Base-by-base conservation (phyloP, 768 basidiomycete species). In the Rossbeevera mucosa region DNA sequence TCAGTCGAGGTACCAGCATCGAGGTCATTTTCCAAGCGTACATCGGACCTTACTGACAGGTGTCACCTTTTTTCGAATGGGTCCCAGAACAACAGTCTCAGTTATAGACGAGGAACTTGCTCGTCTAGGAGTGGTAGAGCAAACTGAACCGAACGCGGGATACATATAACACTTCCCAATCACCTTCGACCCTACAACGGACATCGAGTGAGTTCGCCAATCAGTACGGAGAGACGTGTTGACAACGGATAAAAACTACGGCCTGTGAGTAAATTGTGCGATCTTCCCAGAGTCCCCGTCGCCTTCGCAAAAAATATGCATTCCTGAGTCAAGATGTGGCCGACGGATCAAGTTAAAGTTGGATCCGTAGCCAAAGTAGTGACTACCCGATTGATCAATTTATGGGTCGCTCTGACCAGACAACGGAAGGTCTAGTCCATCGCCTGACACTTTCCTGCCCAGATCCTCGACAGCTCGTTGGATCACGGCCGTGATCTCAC, bases 391-490 rank as follows among this genome's bases (percentile, higher is more conserved):
- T 16, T 4, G 33, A n/a, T 22, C 21, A 14, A 4, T 51, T 48
- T 21, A 62, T 18, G 14, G 30, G 26, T 41, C 28, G 22, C 9
- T 45, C 41, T 22, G 36, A 42, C 9, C 41, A 29, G 38, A 16
- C 5, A 36, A 24, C 40, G 40, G 30, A 48, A 53, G 50, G 33
- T 58, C 54, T 26, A 77, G 62, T 29, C 60, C 63, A 36, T 70
- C 51, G 22, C 79, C 79, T 30, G 76, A 80, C 18, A 81, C 71
- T 11, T 69, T 72, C 55, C 76, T 73, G 20, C 83, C 83, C 14
- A 85, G 65, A 11, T 70, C 67, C 64, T 83, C 75, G 8, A 85
- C 82, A 26, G 72, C 73, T 44, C 62, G 64, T 47, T 83, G 83
- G 13, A 88, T 58, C 22, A 79, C 59, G 14, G 73, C 72, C 3